These are phyloP conservation scores for Stentor coeruleus DNA, from an alignment of 73 alveolate genomes.

Conservation along the genomic window DNA sequence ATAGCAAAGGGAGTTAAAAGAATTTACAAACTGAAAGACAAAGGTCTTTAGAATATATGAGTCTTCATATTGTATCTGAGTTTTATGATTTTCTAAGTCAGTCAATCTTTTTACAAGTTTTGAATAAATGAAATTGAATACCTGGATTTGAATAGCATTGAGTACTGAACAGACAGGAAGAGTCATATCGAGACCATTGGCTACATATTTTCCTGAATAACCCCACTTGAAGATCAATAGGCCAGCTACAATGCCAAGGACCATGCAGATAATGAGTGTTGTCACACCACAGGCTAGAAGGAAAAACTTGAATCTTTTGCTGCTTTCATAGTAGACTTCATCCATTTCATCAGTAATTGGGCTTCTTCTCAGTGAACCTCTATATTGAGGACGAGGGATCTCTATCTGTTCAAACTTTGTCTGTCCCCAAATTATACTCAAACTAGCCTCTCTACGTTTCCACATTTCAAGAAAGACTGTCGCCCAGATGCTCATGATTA, in stretches of 20 bases:
- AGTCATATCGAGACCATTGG: constrained; percentile 17
- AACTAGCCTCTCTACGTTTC: constrained; percentile 44
- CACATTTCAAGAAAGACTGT: constrained; percentile 49
- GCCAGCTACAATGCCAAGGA: constrained; percentile 36
- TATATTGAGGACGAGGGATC: constrained; percentile 42
- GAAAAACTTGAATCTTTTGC: constrained; percentile 28
- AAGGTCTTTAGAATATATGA: constrained; percentile 42
- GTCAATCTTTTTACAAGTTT: constrained; percentile 31
- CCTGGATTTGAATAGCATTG: constrained; percentile 41
- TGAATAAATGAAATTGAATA: constrained; percentile 44
- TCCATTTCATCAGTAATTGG: constrained; percentile 40
- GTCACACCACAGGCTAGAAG: constrained; percentile 34
- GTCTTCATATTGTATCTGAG: constrained; percentile 48
- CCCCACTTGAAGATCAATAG: constrained; percentile 32
- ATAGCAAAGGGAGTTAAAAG: constrained; percentile 54
- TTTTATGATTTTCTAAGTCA: constrained; percentile 53
- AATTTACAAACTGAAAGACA: constrained; percentile 52
- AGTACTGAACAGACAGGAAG: constrained; percentile 30
- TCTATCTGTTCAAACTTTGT: constrained; percentile 48
- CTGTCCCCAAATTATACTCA: constrained; percentile 51
- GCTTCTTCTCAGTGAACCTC: constrained; percentile 45
- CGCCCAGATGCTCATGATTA: constrained; percentile 40
- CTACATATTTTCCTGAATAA: constrained; percentile 7
- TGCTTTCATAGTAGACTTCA: constrained; percentile 37
- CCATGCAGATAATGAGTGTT: constrained; percentile 38